A percentile compares a stretch with the other conserved stretches of the same genome.
Evolutionary conservation across 176 grass and related monocot genomes (phyloP).

Genomic region (Cenchrus fungigraminus): DNA sequence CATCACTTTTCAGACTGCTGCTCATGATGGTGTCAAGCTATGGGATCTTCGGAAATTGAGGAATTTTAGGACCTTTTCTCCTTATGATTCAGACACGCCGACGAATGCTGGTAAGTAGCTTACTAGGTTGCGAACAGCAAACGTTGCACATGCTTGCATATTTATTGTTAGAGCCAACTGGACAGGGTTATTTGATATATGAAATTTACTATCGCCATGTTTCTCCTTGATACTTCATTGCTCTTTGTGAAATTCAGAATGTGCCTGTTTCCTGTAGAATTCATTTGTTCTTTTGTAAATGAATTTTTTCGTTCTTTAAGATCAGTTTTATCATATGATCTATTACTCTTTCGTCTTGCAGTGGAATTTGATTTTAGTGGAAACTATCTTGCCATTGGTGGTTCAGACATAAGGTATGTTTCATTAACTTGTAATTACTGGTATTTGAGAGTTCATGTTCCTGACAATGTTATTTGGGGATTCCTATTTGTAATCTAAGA

Average conservation of each 20-base stretch:
- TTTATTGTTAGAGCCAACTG: neutral
- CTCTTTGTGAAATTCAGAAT: neutral
- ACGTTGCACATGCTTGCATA: neutral
- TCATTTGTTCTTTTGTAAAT: neutral
- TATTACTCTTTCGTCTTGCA: constrained; percentile 45
- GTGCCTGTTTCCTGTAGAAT: neutral
- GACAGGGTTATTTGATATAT: neutral
- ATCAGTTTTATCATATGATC: constrained; percentile 12
- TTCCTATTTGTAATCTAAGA: neutral
- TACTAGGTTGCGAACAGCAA: constrained; percentile 16
- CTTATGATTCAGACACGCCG: constrained; percentile 83
- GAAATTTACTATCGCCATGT: neutral
- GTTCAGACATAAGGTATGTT: constrained; percentile 85
- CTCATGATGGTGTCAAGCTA: constrained; percentile 96
- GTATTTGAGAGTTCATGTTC: neutral
- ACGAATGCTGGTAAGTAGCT: constrained; percentile 83
- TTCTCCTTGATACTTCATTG: neutral
- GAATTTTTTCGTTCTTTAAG: neutral
- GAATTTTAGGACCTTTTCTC: constrained; percentile 96
- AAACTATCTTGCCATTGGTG: constrained; percentile 91
- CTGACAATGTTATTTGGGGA: neutral
- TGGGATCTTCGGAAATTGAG: constrained; percentile 99
- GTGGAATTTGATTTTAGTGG: constrained; percentile 98
- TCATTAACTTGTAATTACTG: neutral
- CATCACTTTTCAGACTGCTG: constrained; percentile 70